A percentile compares a stretch with the other conserved stretches of the same genome.
These are phyloP conservation scores for Termitomyces sp. DNA, from an alignment of 768 basidiomycete genomes.

Conservation along the genomic window DNA sequence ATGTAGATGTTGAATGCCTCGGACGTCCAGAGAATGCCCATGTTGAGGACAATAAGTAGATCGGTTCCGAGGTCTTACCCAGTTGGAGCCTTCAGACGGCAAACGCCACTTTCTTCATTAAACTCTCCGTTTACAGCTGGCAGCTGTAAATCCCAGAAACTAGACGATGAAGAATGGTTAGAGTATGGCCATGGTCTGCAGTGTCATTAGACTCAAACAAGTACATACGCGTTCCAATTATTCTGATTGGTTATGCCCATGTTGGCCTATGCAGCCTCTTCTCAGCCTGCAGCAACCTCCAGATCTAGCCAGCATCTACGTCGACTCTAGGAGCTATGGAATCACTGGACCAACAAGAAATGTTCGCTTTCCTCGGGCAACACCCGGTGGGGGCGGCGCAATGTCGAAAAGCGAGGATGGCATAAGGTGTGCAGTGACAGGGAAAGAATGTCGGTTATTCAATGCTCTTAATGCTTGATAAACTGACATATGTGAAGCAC, in stretches of 20 bases:
- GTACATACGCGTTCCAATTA: neutral
- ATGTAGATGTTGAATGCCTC: no score
- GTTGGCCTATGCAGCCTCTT: slow-evolving; percentile 1
- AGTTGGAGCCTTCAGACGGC: no score
- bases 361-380: slow-evolving; percentile 56
- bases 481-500: slow-evolving; percentile 30
- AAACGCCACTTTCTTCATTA: no score
- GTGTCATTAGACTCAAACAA: neutral
- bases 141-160: no score
- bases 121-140: no score
- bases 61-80: no score
- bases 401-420: slow-evolving; percentile 69
- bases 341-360: slow-evolving; percentile 39
- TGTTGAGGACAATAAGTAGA: no score
- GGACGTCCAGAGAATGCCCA: no score
- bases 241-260: neutral
- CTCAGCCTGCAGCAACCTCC: neutral
- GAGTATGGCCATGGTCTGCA: neutral
- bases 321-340: slow-evolving; percentile 36
- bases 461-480: neutral
- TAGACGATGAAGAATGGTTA: no score
- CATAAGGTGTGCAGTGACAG: slow-evolving; percentile 61
- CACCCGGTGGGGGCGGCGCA: slow-evolving; percentile 56
- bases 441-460: slow-evolving; percentile 58
- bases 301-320: slow-evolving; percentile 17